phyloP scores from a whole-genome alignment of 1,284 basidiomycete species.

The Austroboletus novae-zelandiae region DNA sequence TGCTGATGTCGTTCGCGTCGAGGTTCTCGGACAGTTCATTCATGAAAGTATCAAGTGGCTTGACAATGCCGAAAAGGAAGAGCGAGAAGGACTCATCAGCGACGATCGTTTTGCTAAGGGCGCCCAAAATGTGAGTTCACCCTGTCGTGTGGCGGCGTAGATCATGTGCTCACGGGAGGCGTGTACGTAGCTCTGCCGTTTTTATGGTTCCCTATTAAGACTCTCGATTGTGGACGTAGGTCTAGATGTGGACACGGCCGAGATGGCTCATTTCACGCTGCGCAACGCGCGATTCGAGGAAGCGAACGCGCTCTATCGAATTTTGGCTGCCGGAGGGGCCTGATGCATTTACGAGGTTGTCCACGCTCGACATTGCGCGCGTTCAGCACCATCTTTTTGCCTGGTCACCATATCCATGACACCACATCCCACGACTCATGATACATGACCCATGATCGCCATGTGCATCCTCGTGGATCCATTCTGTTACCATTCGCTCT shows the following conservation, averaged over 20 bases:
- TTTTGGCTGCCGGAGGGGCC: slow-evolving; percentile 45
- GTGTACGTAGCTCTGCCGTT: slow-evolving; percentile 62
- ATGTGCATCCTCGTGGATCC: not conserved
- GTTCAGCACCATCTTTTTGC: not conserved
- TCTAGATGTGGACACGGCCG: slow-evolving; percentile 63
- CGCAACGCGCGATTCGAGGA: slow-evolving; percentile 70
- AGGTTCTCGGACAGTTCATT: slow-evolving; percentile 67
- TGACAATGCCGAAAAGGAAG: slow-evolving; percentile 62
- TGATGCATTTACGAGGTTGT: slow-evolving; percentile 20
- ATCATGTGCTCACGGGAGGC: slow-evolving; percentile 4
- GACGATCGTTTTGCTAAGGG: slow-evolving; percentile 72
- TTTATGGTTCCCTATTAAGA: slow-evolving; percentile 68
- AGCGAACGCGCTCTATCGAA: slow-evolving; percentile 65
- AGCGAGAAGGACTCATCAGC: slow-evolving; percentile 58
- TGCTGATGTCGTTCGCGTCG: slow-evolving; percentile 57
- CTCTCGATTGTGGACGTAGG: slow-evolving; percentile 56
- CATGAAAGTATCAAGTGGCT: slow-evolving; percentile 65
- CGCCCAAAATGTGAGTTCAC: slow-evolving; percentile 59
- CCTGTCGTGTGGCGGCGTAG: not conserved
- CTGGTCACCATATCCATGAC: not conserved
- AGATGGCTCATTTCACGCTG: slow-evolving; percentile 72
- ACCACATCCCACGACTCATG: not conserved
- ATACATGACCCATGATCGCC: not conserved
- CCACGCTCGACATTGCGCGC: not conserved
- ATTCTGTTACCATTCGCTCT: not conserved